Evolutionary conservation across 192 early-diverging fungal species (phyloP).

Genomic region (Podila minutissima): DNA sequence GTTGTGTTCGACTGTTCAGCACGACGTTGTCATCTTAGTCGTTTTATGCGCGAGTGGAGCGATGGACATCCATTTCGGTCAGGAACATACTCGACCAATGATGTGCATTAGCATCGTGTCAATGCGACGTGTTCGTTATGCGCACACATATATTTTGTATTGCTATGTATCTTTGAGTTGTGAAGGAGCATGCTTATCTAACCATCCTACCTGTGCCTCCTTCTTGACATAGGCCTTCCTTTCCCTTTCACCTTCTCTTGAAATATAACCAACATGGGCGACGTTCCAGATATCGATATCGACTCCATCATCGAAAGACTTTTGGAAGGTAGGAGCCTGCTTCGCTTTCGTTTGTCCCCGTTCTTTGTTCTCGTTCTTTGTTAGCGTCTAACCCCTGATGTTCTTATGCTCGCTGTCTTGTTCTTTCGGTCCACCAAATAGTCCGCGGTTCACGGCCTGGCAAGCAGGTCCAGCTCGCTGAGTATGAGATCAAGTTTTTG

Average conservation of each 20-base stretch:
- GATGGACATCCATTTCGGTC: too few species aligned
- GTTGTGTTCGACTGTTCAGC: too few species aligned
- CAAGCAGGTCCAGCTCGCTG: slow-evolving; percentile 94
- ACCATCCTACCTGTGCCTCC: not conserved
- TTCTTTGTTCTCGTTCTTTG: not conserved
- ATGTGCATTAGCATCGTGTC: too few species aligned
- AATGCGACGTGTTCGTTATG: too few species aligned
- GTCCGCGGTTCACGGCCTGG: slow-evolving; percentile 95
- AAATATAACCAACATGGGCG: slow-evolving; percentile 48
- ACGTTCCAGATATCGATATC: slow-evolving; percentile 72
- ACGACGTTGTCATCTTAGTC: too few species aligned
- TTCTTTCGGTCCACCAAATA: slow-evolving; percentile 39
- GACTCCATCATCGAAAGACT: slow-evolving; percentile 91
- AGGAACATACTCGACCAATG: too few species aligned
- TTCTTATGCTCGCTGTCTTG: not conserved
- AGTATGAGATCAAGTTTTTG: slow-evolving; percentile 93
- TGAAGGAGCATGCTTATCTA: too few species aligned
- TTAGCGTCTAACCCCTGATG: slow-evolving; percentile 3
- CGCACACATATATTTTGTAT: too few species aligned
- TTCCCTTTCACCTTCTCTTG: not conserved
- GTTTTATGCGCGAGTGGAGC: too few species aligned
- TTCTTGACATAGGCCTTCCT: not conserved
- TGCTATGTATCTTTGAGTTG: too few species aligned
- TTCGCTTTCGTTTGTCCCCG: not conserved
- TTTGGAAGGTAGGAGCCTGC: slow-evolving; percentile 81